These are phyloP conservation scores for Paspalum vaginatum DNA, from an alignment of 176 grass and related monocot genomes.

Conservation along the genomic window DNA sequence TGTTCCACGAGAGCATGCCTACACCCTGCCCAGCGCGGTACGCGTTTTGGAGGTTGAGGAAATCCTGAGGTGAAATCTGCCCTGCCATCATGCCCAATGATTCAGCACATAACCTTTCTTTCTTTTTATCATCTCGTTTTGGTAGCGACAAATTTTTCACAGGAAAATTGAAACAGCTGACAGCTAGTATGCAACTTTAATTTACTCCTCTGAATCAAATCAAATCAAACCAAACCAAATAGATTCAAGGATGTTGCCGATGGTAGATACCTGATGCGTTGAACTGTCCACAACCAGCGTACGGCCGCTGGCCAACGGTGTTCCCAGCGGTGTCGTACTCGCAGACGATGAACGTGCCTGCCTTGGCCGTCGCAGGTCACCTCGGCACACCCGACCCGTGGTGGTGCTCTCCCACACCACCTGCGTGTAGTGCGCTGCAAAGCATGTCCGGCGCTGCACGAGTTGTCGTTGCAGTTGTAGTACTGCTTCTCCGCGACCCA, in stretches of 20 bases:
- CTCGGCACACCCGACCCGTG: conserved; percentile 49
- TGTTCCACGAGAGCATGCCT: conserved; percentile 48
- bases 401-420: conserved; percentile 52
- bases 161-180: too few species aligned
- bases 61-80: not conserved
- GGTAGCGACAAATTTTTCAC: too few species aligned
- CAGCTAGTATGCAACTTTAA: too few species aligned
- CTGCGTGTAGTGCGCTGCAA: conserved; percentile 56
- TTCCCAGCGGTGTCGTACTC: conserved; percentile 56
- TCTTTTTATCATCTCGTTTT: too few species aligned
- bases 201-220: too few species aligned
- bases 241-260: too few species aligned
- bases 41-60: conserved; percentile 54
- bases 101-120: too few species aligned
- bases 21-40: conserved; percentile 30
- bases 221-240: too few species aligned
- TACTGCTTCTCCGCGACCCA: conserved; percentile 46
- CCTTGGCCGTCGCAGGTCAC: not conserved
- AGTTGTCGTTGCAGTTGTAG: conserved; percentile 46
- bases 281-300: conserved; percentile 6
- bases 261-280: not conserved
- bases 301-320: conserved; percentile 31
- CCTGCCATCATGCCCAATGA: too few species aligned
- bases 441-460: not conserved
- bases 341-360: conserved; percentile 48